Evolutionary conservation across 169 alveolate species (phyloP).

Genomic region (Perkinsus olseni): DNA sequence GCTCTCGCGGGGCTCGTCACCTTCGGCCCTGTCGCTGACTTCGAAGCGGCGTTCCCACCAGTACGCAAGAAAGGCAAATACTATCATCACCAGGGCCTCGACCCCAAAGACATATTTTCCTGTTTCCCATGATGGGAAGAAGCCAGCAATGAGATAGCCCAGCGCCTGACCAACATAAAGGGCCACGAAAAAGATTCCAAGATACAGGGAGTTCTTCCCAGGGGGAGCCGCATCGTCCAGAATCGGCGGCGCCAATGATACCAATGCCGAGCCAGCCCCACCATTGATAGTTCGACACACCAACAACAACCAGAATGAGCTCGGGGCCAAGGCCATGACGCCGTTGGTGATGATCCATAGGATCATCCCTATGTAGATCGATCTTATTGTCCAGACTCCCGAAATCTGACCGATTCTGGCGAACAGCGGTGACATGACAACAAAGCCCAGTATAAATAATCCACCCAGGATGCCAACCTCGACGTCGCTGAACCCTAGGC

Average conservation of each 20-base stretch:
- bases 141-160: constrained; percentile 12
- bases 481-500: background rate
- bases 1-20: background rate
- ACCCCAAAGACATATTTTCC: background rate
- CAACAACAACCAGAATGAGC: background rate
- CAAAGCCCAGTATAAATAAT: constrained; percentile 17
- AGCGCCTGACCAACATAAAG: constrained; percentile 17
- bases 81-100: background rate
- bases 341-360: constrained; percentile 15
- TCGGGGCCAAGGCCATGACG: background rate
- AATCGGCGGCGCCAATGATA: constrained; percentile 20
- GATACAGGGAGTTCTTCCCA: background rate
- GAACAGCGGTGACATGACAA: constrained; percentile 21
- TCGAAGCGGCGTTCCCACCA: background rate
- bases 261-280: constrained; percentile 19
- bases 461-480: constrained; percentile 20
- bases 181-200: constrained; percentile 14
- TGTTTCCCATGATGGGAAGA: background rate
- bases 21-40: background rate
- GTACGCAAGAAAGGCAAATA: background rate
- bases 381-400: background rate
- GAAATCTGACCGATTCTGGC: constrained; percentile 16
- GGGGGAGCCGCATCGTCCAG: constrained; percentile 15
- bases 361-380: constrained; percentile 11
- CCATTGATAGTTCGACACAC: constrained; percentile 18